Evolutionary conservation across 306 rosid species (phyloP), one percentile per base, ranked within the genome.

Genomic region (Pyrus communis): DNA sequence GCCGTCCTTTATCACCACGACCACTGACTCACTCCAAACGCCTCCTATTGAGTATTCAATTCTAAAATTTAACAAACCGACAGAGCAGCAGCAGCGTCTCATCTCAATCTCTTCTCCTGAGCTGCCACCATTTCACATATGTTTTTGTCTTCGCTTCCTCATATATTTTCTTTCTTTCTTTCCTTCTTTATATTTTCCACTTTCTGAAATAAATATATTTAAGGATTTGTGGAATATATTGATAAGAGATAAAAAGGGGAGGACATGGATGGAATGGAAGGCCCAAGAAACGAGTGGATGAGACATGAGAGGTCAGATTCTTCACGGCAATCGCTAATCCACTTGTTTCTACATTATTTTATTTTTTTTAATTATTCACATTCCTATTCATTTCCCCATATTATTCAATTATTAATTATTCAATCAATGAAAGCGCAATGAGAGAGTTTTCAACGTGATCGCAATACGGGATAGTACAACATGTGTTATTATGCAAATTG

Each of bases 301-400:
- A 58, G 30, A 58, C 30, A 58, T 22, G 63, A 58, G 30, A 58
- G 63, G 14, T 58, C 63, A 58, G 63, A 71, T 71, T 71, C 75
- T 17, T 54, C 75, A 71, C 64, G 75, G 51, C 75, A 54, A 49
- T 30, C 64, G 25, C 55, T n/a, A 12, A 54, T 71, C 75, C 65
- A 54, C 75, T 71, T 52, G 64, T 52, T 10, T 42, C 63, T 52
- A 12, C 30, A 7, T 51, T 28, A 70, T 18, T 4, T 33, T 7
- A 38, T 38, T 38, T 38, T 35, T 38, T 35, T 38, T 70, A 25
- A 69, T 69, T 52, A 69, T 27, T 49, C 61, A 14, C 9, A 68
- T 27, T 71, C 64, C 55, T 19, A 54, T 15, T 33, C 75, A 54
- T 58, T 58, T 11, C 23, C 0, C 27, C 5, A 22, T 22, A n/a